Percentiles rank a stretch among this genome's conserved stretches.
phyloP scores from a whole-genome alignment of 208 protist species.

The Trypanosoma cruzi region DNA sequence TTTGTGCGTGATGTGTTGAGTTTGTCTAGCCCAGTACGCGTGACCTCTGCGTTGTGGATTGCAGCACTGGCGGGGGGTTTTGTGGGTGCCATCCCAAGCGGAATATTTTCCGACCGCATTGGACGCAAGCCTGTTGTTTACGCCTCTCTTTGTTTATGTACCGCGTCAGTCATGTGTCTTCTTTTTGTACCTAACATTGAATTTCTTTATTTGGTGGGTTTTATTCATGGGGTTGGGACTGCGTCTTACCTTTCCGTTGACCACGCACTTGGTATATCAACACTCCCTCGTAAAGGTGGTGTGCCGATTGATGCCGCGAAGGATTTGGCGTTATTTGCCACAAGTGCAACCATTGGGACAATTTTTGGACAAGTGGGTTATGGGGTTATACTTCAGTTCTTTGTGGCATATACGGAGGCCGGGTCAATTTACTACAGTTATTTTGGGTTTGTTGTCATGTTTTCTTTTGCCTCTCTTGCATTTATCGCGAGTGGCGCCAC shows the following conservation, averaged over 20 bases:
- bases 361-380: slow-evolving; percentile 35
- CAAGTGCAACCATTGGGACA: slow-evolving; percentile 32
- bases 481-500: slow-evolving; percentile 21
- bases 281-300: slow-evolving; percentile 28
- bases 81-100: slow-evolving; percentile 29
- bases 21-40: slow-evolving; percentile 13
- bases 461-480: slow-evolving; percentile 12
- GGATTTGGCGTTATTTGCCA: slow-evolving; percentile 37
- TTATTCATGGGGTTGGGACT: slow-evolving; percentile 33
- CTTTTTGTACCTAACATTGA: slow-evolving; percentile 15
- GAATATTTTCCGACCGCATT: slow-evolving; percentile 32
- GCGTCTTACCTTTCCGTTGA: slow-evolving; percentile 40
- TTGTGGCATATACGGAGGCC: slow-evolving; percentile 4
- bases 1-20: slow-evolving; percentile 34
- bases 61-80: slow-evolving; percentile 28
- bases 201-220: slow-evolving; percentile 28
- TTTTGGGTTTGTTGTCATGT: slow-evolving; percentile 29
- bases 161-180: slow-evolving; percentile 21
- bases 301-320: slow-evolving; percentile 38
- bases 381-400: slow-evolving; percentile 24
- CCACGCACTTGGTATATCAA: slow-evolving; percentile 34
- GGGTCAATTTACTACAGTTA: slow-evolving; percentile 12
- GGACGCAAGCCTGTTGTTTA: slow-evolving; percentile 41
- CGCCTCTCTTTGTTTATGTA: slow-evolving; percentile 18
- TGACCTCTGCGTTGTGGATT: slow-evolving; percentile 29